These are phyloP conservation scores for Diversispora eburnea DNA, from an alignment of 192 early-diverging fungal genomes.

Conservation along the genomic window DNA sequence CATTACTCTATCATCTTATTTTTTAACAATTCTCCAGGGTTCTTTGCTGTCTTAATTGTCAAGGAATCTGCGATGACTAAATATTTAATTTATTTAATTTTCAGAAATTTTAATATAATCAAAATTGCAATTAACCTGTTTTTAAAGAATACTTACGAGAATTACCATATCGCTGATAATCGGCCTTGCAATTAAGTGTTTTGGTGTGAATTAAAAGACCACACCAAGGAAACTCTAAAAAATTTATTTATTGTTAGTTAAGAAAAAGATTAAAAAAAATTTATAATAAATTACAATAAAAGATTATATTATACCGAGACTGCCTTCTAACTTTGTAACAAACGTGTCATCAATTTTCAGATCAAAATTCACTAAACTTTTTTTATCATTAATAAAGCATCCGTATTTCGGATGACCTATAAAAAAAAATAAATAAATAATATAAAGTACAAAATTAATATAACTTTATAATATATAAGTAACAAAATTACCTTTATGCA, in stretches of 20 bases:
- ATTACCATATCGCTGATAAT: slow-evolving; percentile 59
- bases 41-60: slow-evolving; percentile 40
- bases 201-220: slow-evolving; percentile 69
- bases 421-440: background rate
- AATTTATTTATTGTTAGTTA: background rate
- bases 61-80: slow-evolving; percentile 32
- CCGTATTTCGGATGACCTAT: slow-evolving; percentile 3
- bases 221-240: slow-evolving; percentile 77
- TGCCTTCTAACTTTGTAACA: background rate
- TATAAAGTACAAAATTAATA: background rate
- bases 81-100: background rate
- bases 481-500: slow-evolving; percentile 3
- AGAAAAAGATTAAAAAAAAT: background rate
- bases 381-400: slow-evolving; percentile 3
- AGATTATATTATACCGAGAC: background rate
- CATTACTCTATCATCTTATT: slow-evolving; percentile 10
- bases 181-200: slow-evolving; percentile 62
- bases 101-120: background rate
- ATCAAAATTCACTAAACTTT: slow-evolving; percentile 13
- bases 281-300: background rate
- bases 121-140: background rate
- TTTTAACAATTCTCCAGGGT: slow-evolving; percentile 3
- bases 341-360: background rate
- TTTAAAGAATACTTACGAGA: slow-evolving; percentile 34
- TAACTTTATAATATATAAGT: background rate